phyloP scores from a whole-genome alignment of 2,329 filamentous ascomycete genomes.

The Colletotrichum sidae region DNA sequence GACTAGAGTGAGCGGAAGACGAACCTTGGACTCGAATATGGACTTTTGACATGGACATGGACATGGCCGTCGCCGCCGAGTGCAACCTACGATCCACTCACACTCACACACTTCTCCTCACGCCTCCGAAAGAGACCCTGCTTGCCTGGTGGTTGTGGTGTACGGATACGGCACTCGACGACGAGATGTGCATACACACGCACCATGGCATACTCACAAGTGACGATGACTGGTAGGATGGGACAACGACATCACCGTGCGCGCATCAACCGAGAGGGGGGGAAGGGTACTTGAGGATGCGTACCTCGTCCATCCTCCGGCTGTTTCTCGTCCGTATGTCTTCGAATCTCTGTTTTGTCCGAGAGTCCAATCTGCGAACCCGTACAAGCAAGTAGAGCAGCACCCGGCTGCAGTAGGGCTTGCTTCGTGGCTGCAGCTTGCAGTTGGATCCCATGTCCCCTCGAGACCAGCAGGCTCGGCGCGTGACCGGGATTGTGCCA shows the following conservation, averaged over 20 bases:
- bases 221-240: not conserved
- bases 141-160: too few relatives aligned
- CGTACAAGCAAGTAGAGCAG: too few relatives aligned
- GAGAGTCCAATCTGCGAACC: not conserved
- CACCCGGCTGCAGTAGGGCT: too few relatives aligned
- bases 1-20: too few relatives aligned
- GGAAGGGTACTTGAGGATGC: conserved; percentile 6
- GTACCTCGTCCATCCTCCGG: conserved; percentile 2
- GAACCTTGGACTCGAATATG: too few relatives aligned
- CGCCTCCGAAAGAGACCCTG: not conserved
- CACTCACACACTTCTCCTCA: conserved; percentile 16
- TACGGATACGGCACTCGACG: not conserved
- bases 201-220: not conserved
- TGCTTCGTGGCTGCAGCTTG: too few relatives aligned
- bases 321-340: not conserved
- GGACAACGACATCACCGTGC: conserved; percentile 28
- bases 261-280: conserved; percentile 21
- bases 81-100: conserved; percentile 34
- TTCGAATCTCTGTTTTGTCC: too few relatives aligned
- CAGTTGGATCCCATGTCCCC: too few relatives aligned
- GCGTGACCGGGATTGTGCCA: too few relatives aligned
- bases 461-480: too few relatives aligned
- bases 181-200: conserved; percentile 7
- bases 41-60: too few relatives aligned
- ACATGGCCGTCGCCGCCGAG: conserved; percentile 25